Percentiles rank a stretch among this genome's conserved stretches.
Evolutionary conservation across 768 basidiomycete species (phyloP).

Genomic region (Hygrophoropsis aurantiaca): DNA sequence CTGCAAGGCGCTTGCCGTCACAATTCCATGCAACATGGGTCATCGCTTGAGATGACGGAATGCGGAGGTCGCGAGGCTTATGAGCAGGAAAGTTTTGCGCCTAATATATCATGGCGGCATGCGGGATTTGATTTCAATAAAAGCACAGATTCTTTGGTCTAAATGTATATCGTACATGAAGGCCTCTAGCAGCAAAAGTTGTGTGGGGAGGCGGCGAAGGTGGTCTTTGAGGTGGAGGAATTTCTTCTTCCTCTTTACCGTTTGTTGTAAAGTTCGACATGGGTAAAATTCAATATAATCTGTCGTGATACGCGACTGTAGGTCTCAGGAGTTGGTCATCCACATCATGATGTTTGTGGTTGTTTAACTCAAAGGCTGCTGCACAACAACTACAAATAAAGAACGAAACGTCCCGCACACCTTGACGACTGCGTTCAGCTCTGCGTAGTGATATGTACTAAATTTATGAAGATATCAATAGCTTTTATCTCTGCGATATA

Average conservation of each 20-base stretch:
- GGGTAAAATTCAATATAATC: neutral
- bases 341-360: conserved; percentile 19
- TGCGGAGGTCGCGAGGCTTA: conserved; percentile 72
- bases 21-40: conserved; percentile 83
- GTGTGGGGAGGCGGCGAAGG: conserved; percentile 74
- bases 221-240: conserved; percentile 55
- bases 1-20: conserved; percentile 78
- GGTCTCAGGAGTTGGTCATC: neutral
- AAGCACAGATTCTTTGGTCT: conserved; percentile 9
- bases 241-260: conserved; percentile 56
- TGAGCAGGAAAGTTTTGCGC: conserved; percentile 79
- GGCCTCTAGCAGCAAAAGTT: conserved; percentile 65
- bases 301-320: too few species aligned
- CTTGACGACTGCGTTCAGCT: too few species aligned
- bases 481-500: too few species aligned
- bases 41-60: conserved; percentile 62
- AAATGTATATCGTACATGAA: conserved; percentile 59
- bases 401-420: too few species aligned
- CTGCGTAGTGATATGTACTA: too few species aligned
- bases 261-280: conserved; percentile 26
- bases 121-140: conserved; percentile 8
- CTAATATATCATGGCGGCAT: conserved; percentile 34
- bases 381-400: conserved; percentile 8
- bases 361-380: conserved; percentile 21
- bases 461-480: too few species aligned